Evolutionary conservation across 2,329 filamentous ascomycete genomes (phyloP).

Genomic region (Colletotrichum sp.): DNA sequence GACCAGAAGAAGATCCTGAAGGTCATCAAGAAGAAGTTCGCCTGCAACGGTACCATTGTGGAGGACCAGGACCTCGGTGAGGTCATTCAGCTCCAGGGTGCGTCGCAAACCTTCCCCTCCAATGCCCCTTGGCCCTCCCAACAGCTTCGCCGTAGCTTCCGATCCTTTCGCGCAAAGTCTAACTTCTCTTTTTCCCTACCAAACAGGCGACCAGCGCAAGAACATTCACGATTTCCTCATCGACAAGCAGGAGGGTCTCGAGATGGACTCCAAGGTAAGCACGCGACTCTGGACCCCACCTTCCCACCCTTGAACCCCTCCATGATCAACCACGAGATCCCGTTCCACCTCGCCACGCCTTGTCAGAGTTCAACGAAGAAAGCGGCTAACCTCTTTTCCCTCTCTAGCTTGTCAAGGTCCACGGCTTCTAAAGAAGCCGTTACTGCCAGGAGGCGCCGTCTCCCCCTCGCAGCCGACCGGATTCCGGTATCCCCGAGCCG

Average conservation of each 20-base stretch:
- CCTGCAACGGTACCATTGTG: constrained; percentile 25
- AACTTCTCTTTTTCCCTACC: not conserved
- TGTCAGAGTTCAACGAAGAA: not conserved
- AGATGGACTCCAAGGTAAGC: constrained; percentile 75
- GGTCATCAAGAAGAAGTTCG: constrained; percentile 95
- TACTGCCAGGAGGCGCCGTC: constrained; percentile 37
- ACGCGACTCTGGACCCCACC: not conserved
- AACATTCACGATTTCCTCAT: constrained; percentile 90
- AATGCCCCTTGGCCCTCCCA: not conserved
- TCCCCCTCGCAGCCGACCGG: constrained; percentile 19
- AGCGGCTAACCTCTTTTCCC: not conserved
- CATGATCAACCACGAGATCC: not conserved
- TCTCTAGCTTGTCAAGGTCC: constrained; percentile 47
- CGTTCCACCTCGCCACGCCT: not conserved
- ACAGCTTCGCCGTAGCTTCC: not conserved
- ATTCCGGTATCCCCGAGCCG: not conserved
- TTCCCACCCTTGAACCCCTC: not conserved
- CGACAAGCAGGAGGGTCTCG: constrained; percentile 85
- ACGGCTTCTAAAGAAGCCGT: constrained; percentile 62
- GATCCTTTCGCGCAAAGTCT: not conserved
- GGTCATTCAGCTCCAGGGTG: constrained; percentile 24
- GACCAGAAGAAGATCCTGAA: constrained; percentile 99
- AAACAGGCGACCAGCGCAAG: constrained; percentile 82
- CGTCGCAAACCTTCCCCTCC: not conserved
- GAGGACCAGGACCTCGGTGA: constrained; percentile 24